Evolutionary conservation across 169 alveolate species (phyloP), one percentile per base, ranked within the genome.

Genomic region (Plasmodium chabaudi): DNA sequence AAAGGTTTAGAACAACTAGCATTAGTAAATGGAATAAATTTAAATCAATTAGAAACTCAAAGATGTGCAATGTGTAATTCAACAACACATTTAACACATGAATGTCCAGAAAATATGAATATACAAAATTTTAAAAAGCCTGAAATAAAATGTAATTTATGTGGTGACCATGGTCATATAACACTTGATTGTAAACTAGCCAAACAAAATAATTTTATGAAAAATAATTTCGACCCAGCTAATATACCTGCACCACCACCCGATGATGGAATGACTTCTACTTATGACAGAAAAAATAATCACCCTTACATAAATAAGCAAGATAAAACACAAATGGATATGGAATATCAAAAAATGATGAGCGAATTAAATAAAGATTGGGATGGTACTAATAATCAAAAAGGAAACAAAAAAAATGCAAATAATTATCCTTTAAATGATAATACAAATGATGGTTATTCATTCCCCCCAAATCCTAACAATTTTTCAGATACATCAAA

Each of bases 141-240:
- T 17, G 94, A 92, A 74, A 89, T 92, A 68, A 88, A 93, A 57
- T 96, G 98, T 72, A 94, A 94, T 51, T 75, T 96, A 19, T 96
- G 98, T 70, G 98, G 98, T 2, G 98, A 96, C 69, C 93, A 93
- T 93, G 98, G 98, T 1, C 98, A 96, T 87, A 92, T 95, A 17
- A 96, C 98, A 15, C 93, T 92, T 68, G 98, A 96, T 93, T 96
- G 98, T 79, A 96, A 96, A 72, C 79, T 94, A 86, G 96, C 96
- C 0, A 72, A 77, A 34, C 89, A 72, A 34, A 60, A 72, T 77
- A 64, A 88, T 67, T 12, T 39, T 5, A 74, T 44, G n/a, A 23
- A 44, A 19, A 23, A 44, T 13, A 75, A 77, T 63, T 17, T 69
- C 9, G 79, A 69, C 6, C 12, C 19, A 9, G 9, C 79, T n/a